Base-by-base conservation (phyloP, 192 early-diverging fungal species). In the Coemansia sp. region DNA sequence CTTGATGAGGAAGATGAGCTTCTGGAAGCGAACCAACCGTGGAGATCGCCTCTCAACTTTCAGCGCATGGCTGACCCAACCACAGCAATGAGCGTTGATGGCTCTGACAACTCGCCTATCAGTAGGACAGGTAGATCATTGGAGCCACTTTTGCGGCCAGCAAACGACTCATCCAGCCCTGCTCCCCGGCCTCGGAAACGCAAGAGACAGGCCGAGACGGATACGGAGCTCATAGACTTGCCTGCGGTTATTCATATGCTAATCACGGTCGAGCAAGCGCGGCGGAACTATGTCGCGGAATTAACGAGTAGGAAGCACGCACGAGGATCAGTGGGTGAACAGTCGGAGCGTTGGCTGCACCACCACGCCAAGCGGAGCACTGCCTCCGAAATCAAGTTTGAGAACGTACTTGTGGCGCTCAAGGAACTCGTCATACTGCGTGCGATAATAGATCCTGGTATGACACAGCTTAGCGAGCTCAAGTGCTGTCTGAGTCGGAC, bases 331-430 rank as follows among this genome's bases (percentile, higher is more conserved):
- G 46, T 77, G 31, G 76, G 66, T 12, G 70, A 78, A 10, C 80
- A 77, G 76, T 83, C 80, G 0, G 80, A 83, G 70, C 76, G 80
- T 44, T 78, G 76, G 80, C 76, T 73, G 27, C 80, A 83, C 52
- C 65, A 67, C 52, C 69, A 78, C 59, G 80, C 76, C 33, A 83
- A 83, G 61, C 80, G 80, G 63, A 78, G 78, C 40, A 69, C 72
- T 52, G 73, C 76, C 5, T 70, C 73, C 27, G 80, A 83, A 38
- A 76, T 74, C 7, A 75, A 78, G 51, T 83, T 83, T 52, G 80
- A 83, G 29, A 83, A 78, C 65, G 71, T 77, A 13, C 61, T 83
- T 34, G 76, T 83, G 33, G 80, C 80, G 6, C 64, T 83, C 18
- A 83, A 83, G 57, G 80, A 83, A 43, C 73, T 83, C 1, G 80